A percentile compares a stretch with the other conserved stretches of the same genome.
Evolutionary conservation across 345 rosid genomes (phyloP).

Genomic region (Eucalyptus regnans): DNA sequence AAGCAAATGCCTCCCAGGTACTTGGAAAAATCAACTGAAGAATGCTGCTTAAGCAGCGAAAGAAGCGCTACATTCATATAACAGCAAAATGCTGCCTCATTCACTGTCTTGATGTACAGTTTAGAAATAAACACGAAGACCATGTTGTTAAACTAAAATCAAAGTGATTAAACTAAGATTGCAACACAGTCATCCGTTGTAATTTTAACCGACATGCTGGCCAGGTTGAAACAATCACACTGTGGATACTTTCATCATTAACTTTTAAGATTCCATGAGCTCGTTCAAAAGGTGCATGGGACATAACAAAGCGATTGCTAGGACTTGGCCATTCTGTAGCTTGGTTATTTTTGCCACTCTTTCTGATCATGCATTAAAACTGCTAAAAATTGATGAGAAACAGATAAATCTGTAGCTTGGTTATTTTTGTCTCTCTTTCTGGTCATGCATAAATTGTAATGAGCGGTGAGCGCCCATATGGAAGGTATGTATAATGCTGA

Average conservation of each 20-base stretch:
- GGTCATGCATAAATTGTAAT: neutral
- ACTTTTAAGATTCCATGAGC: neutral
- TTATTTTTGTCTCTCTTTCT: neutral
- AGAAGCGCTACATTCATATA: neutral
- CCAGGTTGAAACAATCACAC: neutral
- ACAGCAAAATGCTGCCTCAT: neutral
- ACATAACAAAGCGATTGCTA: neutral
- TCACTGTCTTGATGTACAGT: neutral
- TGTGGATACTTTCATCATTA: neutral
- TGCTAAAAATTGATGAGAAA: neutral
- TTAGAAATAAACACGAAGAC: neutral
- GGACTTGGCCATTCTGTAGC: neutral
- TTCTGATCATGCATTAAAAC: neutral
- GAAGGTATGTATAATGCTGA: neutral
- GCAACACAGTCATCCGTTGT: neutral
- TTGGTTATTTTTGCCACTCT: neutral
- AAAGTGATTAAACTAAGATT: neutral
- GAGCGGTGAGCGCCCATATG: neutral
- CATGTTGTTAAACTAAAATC: neutral
- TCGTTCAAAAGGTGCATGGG: neutral
- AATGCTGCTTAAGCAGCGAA: neutral
- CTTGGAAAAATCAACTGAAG: neutral
- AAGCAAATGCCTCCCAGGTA: neutral
- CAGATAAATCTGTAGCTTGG: neutral
- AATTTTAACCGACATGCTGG: neutral